Conservation (phyloP, 495 filamentous ascomycete genomes). For the Penicillium longicatenatum region DNA sequence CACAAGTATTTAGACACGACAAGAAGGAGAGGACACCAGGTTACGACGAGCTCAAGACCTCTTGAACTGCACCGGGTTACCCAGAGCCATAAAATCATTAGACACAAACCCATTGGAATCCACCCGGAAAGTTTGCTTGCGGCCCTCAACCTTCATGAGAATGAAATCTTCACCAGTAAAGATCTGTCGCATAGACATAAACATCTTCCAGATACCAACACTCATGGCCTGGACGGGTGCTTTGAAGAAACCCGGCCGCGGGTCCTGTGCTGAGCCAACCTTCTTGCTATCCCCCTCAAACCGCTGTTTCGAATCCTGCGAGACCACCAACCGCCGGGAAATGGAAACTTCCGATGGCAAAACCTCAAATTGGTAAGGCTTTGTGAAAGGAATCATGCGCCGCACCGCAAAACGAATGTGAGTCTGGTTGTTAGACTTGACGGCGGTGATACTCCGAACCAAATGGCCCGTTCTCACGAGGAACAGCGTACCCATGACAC, state of each 20-base stretch:
- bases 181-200: slow-evolving; percentile 42
- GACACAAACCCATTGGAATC: slow-evolving; percentile 44
- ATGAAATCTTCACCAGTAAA: slow-evolving; percentile 52
- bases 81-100: slow-evolving; percentile 39
- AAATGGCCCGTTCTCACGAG: slow-evolving; percentile 37
- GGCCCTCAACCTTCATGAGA: slow-evolving; percentile 44
- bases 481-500: slow-evolving; percentile 45
- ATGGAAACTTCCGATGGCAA: slow-evolving; percentile 11
- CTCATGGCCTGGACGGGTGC: slow-evolving; percentile 39
- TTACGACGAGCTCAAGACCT: not conserved
- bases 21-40: not conserved
- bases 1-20: not conserved
- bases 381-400: slow-evolving; percentile 45
- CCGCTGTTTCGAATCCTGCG: slow-evolving; percentile 22
- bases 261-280: slow-evolving; percentile 16
- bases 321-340: slow-evolving; percentile 32
- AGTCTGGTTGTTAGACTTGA: slow-evolving; percentile 31
- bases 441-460: slow-evolving; percentile 39
- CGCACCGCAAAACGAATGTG: slow-evolving; percentile 40
- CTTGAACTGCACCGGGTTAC: slow-evolving; percentile 18
- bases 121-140: slow-evolving; percentile 40
- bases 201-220: slow-evolving; percentile 36
- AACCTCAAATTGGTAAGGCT: slow-evolving; percentile 37
- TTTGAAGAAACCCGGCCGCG: slow-evolving; percentile 36
- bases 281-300: slow-evolving; percentile 24